Percentiles rank a stretch among this genome's conserved stretches.
phyloP scores from a whole-genome alignment of 1,284 basidiomycete genomes.

The Cryptococcus sp. region DNA sequence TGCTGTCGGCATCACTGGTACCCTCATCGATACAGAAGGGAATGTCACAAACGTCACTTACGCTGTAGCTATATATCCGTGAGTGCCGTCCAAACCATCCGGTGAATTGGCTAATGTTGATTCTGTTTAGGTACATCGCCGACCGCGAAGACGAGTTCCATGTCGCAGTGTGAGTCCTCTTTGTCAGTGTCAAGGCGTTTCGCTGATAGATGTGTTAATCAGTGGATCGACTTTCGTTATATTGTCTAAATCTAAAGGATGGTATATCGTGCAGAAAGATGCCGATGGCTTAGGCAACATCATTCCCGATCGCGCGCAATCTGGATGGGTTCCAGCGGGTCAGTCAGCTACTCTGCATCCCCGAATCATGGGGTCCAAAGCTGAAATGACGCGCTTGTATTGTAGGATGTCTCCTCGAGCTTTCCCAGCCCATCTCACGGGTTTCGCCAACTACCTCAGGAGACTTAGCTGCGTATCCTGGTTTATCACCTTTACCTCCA shows the following conservation, averaged over 20 bases:
- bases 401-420: constrained; percentile 85
- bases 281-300: constrained; percentile 78
- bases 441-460: constrained; percentile 41
- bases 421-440: constrained; percentile 66
- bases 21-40: constrained; percentile 44
- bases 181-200: not conserved
- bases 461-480: constrained; percentile 35
- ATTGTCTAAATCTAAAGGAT: constrained; percentile 87
- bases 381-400: constrained; percentile 21
- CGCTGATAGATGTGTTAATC: constrained; percentile 8
- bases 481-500: constrained; percentile 70
- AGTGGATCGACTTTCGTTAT: constrained; percentile 92
- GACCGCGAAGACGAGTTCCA: constrained; percentile 98
- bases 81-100: constrained; percentile 8
- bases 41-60: constrained; percentile 50
- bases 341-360: constrained; percentile 22
- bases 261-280: constrained; percentile 99
- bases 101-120: constrained; percentile 1
- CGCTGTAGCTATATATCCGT: constrained; percentile 57
- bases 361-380: constrained; percentile 33
- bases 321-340: constrained; percentile 84
- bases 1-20: constrained; percentile 16
- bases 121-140: constrained; percentile 82
- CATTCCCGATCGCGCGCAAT: constrained; percentile 69
- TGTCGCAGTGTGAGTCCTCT: constrained; percentile 77